These are phyloP conservation scores for Obelidium mucronatum DNA, from an alignment of 192 early-diverging fungal species.

Conservation along the genomic window DNA sequence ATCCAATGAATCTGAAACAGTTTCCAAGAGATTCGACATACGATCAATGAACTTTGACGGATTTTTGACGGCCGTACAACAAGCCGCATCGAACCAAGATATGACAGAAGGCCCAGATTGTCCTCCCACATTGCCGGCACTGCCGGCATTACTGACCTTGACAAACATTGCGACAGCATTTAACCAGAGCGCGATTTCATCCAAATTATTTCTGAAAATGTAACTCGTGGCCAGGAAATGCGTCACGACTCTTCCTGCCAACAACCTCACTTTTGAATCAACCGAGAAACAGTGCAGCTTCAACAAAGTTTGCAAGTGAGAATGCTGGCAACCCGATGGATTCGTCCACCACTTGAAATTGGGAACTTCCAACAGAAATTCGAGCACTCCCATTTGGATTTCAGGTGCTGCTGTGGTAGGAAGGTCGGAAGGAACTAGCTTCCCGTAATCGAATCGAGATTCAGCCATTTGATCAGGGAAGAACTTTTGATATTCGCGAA, in stretches of 20 bases:
- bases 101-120: conserved; percentile 50
- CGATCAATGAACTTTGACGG: conserved; percentile 72
- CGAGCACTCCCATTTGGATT: conserved; percentile 57
- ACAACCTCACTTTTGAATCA: not conserved
- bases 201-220: conserved; percentile 63
- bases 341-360: conserved; percentile 76
- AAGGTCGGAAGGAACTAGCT: conserved; percentile 73
- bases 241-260: conserved; percentile 41
- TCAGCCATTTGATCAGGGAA: conserved; percentile 72
- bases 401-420: conserved; percentile 13
- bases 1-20: conserved; percentile 13
- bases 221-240: conserved; percentile 62
- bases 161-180: conserved; percentile 54
- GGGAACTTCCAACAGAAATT: conserved; percentile 66
- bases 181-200: conserved; percentile 66
- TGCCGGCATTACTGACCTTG: conserved; percentile 30
- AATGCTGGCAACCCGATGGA: conserved; percentile 24
- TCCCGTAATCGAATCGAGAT: conserved; percentile 75
- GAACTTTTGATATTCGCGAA: conserved; percentile 72
- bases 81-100: conserved; percentile 72
- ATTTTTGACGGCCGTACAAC: conserved; percentile 60
- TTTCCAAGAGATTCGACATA: conserved; percentile 42
- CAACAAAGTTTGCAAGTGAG: conserved; percentile 31
- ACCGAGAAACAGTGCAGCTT: conserved; percentile 15
- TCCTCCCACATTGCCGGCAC: conserved; percentile 31